Evolutionary conservation across 345 rosid genomes (phyloP).

Genomic region (Anastatica hierochuntica): DNA sequence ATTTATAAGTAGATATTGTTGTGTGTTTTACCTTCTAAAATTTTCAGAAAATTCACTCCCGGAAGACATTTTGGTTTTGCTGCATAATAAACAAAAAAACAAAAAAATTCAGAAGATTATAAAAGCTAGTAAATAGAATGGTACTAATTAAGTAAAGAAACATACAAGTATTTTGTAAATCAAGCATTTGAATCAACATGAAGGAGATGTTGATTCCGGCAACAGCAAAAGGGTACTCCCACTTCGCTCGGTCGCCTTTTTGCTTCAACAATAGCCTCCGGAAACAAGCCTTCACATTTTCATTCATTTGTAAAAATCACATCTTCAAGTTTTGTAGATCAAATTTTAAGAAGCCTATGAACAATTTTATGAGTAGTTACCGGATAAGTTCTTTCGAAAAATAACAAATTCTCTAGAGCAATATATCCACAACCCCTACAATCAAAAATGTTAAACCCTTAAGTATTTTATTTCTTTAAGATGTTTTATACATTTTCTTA

Average conservation of each 20-base stretch:
- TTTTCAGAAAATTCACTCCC: constrained; percentile 63
- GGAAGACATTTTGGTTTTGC: constrained; percentile 74
- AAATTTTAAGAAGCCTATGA: too few species aligned
- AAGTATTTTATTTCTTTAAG: not conserved
- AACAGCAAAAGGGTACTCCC: constrained; percentile 99
- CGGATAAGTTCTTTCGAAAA: constrained; percentile 74
- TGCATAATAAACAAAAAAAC: too few species aligned
- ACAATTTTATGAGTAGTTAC: too few species aligned
- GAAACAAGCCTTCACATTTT: constrained; percentile 78
- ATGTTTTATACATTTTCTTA: too few species aligned
- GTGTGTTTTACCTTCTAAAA: constrained; percentile 89
- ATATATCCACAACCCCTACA: constrained; percentile 85
- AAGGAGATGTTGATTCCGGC: constrained; percentile 93
- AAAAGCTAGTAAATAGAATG: too few species aligned
- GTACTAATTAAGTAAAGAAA: too few species aligned
- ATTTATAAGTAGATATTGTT: too few species aligned
- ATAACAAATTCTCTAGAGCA: constrained; percentile 82
- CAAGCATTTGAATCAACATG: constrained; percentile 95
- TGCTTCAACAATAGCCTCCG: constrained; percentile 85
- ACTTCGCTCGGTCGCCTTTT: constrained; percentile 70
- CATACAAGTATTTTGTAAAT: constrained; percentile 52
- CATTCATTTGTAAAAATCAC: too few species aligned
- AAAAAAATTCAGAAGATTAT: not conserved
- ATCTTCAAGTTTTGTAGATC: too few species aligned
- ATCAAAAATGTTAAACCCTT: not conserved